phyloP scores from a whole-genome alignment of 257 asterid species.

The Perilla frutescens region DNA sequence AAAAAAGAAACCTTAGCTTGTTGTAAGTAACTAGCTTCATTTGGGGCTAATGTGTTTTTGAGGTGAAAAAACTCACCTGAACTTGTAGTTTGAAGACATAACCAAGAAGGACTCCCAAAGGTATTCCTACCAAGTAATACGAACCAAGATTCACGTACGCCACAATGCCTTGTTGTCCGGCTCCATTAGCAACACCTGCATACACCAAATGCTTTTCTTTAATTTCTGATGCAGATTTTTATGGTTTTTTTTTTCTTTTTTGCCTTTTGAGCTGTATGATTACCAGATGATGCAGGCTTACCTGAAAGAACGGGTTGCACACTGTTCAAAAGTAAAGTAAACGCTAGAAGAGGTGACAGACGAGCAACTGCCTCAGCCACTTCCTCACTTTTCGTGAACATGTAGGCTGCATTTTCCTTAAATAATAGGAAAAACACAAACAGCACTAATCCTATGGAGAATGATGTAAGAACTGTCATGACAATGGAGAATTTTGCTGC shows the following conservation, averaged over 20 bases:
- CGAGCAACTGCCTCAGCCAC: slow-evolving; percentile 53
- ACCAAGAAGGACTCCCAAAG: slow-evolving; percentile 48
- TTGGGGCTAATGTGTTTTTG: no score
- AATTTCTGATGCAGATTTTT: neutral
- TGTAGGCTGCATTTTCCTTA: slow-evolving; percentile 50
- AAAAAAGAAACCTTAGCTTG: no score
- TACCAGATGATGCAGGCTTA: slow-evolving; percentile 29
- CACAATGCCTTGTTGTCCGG: slow-evolving; percentile 53
- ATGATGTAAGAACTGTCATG: slow-evolving; percentile 50
- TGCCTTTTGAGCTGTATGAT: slow-evolving; percentile 21
- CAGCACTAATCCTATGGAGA: slow-evolving; percentile 46
- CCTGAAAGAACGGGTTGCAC: slow-evolving; percentile 64
- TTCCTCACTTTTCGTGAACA: slow-evolving; percentile 51
- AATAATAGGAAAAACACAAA: slow-evolving; percentile 55
- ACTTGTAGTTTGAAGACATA: slow-evolving; percentile 45
- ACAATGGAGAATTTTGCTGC: slow-evolving; percentile 56
- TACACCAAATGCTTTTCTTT: neutral
- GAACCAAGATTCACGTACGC: slow-evolving; percentile 49
- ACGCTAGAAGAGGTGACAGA: slow-evolving; percentile 62
- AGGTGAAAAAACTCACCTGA: slow-evolving; percentile 32
- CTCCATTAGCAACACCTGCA: slow-evolving; percentile 60
- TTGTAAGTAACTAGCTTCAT: no score
- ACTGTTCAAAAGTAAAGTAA: slow-evolving; percentile 59
- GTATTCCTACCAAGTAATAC: slow-evolving; percentile 59
- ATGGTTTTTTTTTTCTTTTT: no score